A percentile compares a stretch with the other conserved stretches of the same genome.
Conservation (phyloP, 768 basidiomycete species). For the Lenzites betulinus region DNA sequence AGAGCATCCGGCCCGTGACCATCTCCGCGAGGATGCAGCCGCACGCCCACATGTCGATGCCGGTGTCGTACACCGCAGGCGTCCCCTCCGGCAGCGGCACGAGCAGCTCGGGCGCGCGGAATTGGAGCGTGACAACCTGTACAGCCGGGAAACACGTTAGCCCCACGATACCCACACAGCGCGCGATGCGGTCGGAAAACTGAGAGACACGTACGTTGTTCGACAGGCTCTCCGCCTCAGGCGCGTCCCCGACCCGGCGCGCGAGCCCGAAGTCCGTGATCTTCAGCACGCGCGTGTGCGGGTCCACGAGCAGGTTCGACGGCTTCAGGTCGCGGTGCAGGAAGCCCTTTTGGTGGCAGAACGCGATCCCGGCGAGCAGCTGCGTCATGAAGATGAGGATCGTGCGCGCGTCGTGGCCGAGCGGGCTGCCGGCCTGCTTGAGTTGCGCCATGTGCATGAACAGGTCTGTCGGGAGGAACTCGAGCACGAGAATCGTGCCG, state of each 20-base stretch:
- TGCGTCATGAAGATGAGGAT: not conserved
- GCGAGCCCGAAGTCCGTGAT: not conserved
- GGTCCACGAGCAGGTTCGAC: slow-evolving; percentile 88
- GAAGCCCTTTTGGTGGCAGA: slow-evolving; percentile 46
- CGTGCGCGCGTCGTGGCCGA: not conserved
- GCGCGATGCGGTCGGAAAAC: no score
- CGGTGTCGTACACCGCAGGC: slow-evolving; percentile 87
- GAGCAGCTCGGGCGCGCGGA: not conserved
- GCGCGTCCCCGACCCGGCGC: not conserved
- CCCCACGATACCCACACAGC: not conserved
- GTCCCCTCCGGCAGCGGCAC: slow-evolving; percentile 40
- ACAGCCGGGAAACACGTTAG: not conserved
- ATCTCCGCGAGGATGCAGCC: slow-evolving; percentile 99
- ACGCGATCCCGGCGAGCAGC: not conserved
- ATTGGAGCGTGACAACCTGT: not conserved
- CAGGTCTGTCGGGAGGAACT: no score
- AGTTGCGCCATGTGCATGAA: no score
- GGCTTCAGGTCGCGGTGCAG: slow-evolving; percentile 93
- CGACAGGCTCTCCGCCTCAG: not conserved
- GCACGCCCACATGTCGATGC: slow-evolving; percentile 97
- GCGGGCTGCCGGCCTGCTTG: no score
- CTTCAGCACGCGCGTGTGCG: not conserved
- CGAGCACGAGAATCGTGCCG: no score
- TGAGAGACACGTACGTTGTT: not conserved
- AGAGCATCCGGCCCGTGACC: slow-evolving; percentile 94